Evolutionary conservation across 1,139 yeast species (phyloP).

Genomic region (Candida gigantensis): DNA sequence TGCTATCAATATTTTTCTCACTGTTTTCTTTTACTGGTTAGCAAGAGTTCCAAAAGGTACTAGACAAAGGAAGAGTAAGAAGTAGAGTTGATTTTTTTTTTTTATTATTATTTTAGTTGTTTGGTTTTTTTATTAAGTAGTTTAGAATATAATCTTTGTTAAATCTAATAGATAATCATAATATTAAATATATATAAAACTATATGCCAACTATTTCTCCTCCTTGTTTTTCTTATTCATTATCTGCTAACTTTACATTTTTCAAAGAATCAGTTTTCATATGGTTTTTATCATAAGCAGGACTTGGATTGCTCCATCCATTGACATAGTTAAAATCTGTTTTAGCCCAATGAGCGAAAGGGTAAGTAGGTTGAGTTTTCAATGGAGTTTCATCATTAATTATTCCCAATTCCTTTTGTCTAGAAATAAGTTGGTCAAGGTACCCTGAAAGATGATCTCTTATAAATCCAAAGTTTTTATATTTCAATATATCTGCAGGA

Average conservation of each 20-base stretch:
- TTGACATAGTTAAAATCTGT: constrained; percentile 40
- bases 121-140: too few relatives aligned
- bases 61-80: constrained; percentile 22
- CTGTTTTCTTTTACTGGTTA: constrained; percentile 65
- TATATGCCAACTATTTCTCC: too few relatives aligned
- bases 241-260: constrained; percentile 19
- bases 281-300: constrained; percentile 23
- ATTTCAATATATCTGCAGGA: constrained; percentile 63
- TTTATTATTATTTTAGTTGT: too few relatives aligned
- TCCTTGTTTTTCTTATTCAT: constrained; percentile 37
- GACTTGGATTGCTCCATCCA: constrained; percentile 53
- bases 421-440: constrained; percentile 54
- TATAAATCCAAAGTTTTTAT: constrained; percentile 58
- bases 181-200: too few relatives aligned
- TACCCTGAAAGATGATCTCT: constrained; percentile 62
- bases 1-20: constrained; percentile 51
- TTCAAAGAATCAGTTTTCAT: constrained; percentile 24
- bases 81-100: background rate
- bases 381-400: constrained; percentile 58
- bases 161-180: too few relatives aligned
- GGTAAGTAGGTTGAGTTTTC: constrained; percentile 62
- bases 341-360: constrained; percentile 55
- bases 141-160: too few relatives aligned
- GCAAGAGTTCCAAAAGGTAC: constrained; percentile 70
- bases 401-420: constrained; percentile 59